phyloP scores from a whole-genome alignment of 228 moss, liverwort and hornwort genomes.

The Sphagnum magellanicum region DNA sequence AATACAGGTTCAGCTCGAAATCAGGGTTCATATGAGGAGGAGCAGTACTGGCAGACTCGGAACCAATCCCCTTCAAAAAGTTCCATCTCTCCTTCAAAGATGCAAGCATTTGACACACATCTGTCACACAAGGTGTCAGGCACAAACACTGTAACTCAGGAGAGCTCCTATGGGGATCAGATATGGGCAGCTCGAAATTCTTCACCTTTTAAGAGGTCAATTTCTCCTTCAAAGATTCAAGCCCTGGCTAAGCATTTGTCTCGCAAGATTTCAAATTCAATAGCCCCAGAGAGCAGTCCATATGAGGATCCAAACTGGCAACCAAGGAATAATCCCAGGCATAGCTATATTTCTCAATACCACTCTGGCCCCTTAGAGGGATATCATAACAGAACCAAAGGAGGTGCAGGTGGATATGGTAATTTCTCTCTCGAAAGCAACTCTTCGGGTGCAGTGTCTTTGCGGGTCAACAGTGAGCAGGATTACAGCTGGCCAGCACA shows the following conservation, averaged over 20 bases:
- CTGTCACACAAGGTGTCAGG: constrained; percentile 21
- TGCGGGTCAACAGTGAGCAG: constrained; percentile 1
- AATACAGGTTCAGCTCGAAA: not conserved
- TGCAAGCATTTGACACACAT: constrained; percentile 44
- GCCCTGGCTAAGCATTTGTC: constrained; percentile 41
- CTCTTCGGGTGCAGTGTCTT: constrained; percentile 17
- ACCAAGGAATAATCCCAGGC: constrained; percentile 1
- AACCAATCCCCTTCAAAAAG: constrained; percentile 22
- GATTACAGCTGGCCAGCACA: not conserved
- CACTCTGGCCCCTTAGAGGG: constrained; percentile 16
- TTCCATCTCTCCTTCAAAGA: constrained; percentile 39
- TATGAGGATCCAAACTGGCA: too few species aligned
- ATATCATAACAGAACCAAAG: constrained; percentile 4
- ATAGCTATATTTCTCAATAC: constrained; percentile 15
- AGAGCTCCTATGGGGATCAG: constrained; percentile 4
- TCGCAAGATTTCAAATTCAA: constrained; percentile 6
- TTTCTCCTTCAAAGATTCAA: constrained; percentile 49
- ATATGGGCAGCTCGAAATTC: too few species aligned
- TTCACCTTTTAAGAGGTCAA: constrained; percentile 56
- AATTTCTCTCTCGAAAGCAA: constrained; percentile 21
- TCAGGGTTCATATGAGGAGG: too few species aligned
- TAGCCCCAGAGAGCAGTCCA: too few species aligned
- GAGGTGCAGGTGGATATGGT: constrained; percentile 1
- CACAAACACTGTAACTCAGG: not conserved
- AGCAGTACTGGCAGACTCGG: too few species aligned